These are phyloP conservation scores for Coprinopsis marcescibilis DNA, from an alignment of 768 basidiomycete genomes.

Conservation along the genomic window DNA sequence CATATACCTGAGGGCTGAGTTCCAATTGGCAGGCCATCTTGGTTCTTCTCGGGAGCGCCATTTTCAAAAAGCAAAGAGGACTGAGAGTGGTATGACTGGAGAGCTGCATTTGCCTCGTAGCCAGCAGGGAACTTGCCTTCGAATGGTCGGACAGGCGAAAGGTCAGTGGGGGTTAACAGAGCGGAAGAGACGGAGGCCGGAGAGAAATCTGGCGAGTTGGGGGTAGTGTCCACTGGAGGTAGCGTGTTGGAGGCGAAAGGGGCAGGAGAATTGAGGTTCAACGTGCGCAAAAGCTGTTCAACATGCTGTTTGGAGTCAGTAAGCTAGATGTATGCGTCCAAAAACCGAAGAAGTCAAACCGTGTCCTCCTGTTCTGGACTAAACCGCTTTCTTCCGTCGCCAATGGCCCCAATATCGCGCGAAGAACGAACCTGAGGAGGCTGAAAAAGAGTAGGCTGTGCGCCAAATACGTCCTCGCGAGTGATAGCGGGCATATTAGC, in stretches of 20 bases:
- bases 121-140: conserved; percentile 46
- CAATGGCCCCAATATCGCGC: conserved; percentile 67
- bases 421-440: conserved; percentile 10
- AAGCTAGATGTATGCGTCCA: conserved; percentile 18
- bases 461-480: conserved; percentile 66
- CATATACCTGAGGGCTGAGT: neutral
- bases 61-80: conserved; percentile 38
- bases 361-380: conserved; percentile 47
- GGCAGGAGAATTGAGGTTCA: conserved; percentile 75
- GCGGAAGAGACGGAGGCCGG: conserved; percentile 68
- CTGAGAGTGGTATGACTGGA: conserved; percentile 39
- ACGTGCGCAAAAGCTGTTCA: conserved; percentile 71
- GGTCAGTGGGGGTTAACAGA: conserved; percentile 68
- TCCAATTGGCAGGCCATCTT: conserved; percentile 15
- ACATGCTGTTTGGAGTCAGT: conserved; percentile 48
- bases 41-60: conserved; percentile 20
- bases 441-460: conserved; percentile 30
- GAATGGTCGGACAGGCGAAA: conserved; percentile 59
- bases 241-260: conserved; percentile 35
- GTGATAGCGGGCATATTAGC: conserved; percentile 26
- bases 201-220: conserved; percentile 63
- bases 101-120: conserved; percentile 40
- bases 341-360: conserved; percentile 29
- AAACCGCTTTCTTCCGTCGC: conserved; percentile 68
- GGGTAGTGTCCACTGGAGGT: conserved; percentile 38